phyloP scores from a whole-genome alignment of 306 rosid genomes.

The Biancaea sappan region DNA sequence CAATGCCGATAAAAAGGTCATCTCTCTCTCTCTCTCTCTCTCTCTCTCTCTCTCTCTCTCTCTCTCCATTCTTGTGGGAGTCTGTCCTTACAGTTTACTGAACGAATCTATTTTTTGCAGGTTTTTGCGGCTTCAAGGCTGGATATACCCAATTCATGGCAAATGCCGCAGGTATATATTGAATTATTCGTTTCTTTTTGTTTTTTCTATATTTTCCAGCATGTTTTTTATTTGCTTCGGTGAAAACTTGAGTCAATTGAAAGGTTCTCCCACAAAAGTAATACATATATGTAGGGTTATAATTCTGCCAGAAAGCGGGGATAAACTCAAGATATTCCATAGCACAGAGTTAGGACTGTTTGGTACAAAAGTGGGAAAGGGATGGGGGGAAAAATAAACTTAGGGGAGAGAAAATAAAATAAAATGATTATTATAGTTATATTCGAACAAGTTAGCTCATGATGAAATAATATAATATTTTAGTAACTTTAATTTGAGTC shows the following conservation, averaged over 20 bases:
- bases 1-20: conserved; percentile 67
- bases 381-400: too few species aligned
- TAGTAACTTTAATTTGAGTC: too few species aligned
- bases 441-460: too few species aligned
- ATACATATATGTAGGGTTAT: background rate
- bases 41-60: background rate
- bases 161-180: conserved; percentile 87
- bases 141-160: conserved; percentile 79
- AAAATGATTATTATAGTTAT: too few species aligned
- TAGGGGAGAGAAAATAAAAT: too few species aligned
- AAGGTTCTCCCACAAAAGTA: background rate
- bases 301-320: background rate
- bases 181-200: background rate
- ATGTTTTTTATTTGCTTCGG: background rate
- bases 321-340: background rate
- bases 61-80: background rate
- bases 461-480: too few species aligned
- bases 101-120: conserved; percentile 19
- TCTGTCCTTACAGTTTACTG: background rate
- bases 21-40: background rate
- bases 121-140: conserved; percentile 79
- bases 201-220: background rate
- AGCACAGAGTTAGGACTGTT: background rate
- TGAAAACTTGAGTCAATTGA: background rate
- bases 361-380: too few species aligned